Conservation (phyloP, 2,329 filamentous ascomycete genomes). For the Calonectria honghensis region DNA sequence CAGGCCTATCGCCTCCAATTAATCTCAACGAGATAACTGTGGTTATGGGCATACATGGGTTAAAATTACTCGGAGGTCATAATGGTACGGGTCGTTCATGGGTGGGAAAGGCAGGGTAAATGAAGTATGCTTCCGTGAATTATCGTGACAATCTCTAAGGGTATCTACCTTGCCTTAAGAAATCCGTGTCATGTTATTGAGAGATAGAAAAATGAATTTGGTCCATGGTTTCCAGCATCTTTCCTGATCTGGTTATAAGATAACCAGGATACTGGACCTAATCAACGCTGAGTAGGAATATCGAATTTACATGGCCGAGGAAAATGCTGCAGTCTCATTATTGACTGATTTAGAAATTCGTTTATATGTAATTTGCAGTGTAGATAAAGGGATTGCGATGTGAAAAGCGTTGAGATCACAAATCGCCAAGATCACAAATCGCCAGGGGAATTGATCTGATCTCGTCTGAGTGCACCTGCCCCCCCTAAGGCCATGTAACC, state of each 20-base stretch:
- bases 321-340: background rate
- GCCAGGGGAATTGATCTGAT: slow-evolving; percentile 1
- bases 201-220: background rate
- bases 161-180: slow-evolving; percentile 37
- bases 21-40: background rate
- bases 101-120: background rate
- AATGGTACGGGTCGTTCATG: background rate
- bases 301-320: background rate
- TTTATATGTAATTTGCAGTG: background rate
- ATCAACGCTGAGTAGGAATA: slow-evolving; percentile 23
- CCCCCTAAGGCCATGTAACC: slow-evolving; percentile 58
- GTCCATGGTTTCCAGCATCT: slow-evolving; percentile 3
- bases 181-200: slow-evolving; percentile 16
- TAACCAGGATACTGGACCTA: background rate
- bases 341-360: background rate
- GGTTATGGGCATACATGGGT: background rate
- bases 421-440: slow-evolving; percentile 2
- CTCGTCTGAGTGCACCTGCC: background rate
- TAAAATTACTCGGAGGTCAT: background rate
- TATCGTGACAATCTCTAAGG: slow-evolving; percentile 26
- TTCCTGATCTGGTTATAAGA: background rate
- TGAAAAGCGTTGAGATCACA: slow-evolving; percentile 9
- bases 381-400: background rate
- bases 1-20: slow-evolving; percentile 28
- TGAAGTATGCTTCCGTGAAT: slow-evolving; percentile 28